Conservation (phyloP, 139 green algal genomes). For the Edaphochlamys debaryana region DNA sequence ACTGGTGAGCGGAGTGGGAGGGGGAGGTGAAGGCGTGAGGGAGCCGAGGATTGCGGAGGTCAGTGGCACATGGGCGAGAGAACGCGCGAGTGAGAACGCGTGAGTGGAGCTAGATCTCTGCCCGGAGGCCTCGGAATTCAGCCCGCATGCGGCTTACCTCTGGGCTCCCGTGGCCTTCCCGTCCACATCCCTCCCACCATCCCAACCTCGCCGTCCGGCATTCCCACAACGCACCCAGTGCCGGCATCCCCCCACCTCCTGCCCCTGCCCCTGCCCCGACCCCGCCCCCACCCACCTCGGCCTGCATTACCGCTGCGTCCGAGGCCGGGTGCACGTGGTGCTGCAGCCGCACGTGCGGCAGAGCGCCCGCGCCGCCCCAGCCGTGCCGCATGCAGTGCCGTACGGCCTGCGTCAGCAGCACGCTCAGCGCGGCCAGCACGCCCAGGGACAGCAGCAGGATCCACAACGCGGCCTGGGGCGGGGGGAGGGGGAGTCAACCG, state of each 20-base stretch:
- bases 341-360: background rate
- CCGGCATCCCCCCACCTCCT: background rate
- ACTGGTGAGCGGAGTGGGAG: too few relatives aligned
- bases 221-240: background rate
- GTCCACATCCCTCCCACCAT: background rate
- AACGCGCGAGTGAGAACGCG: too few relatives aligned
- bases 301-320: background rate
- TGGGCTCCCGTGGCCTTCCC: background rate
- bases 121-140: too few relatives aligned
- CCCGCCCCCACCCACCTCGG: background rate
- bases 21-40: too few relatives aligned
- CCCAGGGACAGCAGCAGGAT: conserved; percentile 13
- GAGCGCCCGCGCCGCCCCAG: background rate
- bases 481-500: too few relatives aligned
- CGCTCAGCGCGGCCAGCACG: conserved; percentile 1
- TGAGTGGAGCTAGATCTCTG: too few relatives aligned
- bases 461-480: conserved; percentile 30
- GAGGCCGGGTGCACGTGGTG: conserved; percentile 18
- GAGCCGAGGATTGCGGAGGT: too few relatives aligned
- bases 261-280: background rate
- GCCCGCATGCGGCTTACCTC: too few relatives aligned
- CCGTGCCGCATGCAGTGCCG: background rate
- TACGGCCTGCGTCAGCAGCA: conserved; percentile 33
- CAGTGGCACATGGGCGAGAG: too few relatives aligned
- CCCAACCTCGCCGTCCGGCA: background rate